Base-by-base conservation (phyloP, 179 eudicot genomes). In the Camellia oleifera region DNA sequence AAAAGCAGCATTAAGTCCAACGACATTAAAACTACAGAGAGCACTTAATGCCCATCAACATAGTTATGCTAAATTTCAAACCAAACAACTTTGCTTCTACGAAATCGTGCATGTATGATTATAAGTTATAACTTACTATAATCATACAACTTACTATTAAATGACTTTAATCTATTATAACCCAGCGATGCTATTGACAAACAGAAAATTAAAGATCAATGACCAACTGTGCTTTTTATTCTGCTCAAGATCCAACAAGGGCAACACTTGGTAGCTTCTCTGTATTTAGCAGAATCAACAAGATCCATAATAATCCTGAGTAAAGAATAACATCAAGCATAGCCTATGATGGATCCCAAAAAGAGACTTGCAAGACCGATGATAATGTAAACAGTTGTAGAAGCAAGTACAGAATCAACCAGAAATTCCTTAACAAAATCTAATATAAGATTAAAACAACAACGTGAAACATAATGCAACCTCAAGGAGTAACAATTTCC, bases 321-420 rank as follows among this genome's bases (percentile, higher is more conserved):
- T 32, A 32, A 66, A 26, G 14, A 48, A 46, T 44, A 45, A 0
- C 6, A n/a, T 44, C 5, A 23, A 66, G 18, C 7, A 18, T 48
- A 9, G 75, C 17, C 60, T 20, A 72, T 17, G 4, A 26, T 10
- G 42, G 44, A 66, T 11, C 45, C 45, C 13, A 66, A 26, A 7
- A 66, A 26, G 40, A 66, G 14, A 45, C 11, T 40, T 26, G 15
- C 17, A 7, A 15, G 18, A 40, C 32, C 13, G 18, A 14, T 18
- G 18, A 10, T 40, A 26, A 11, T 40, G 63, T 69, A 18, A 52
- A 14, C 63, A 64, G 46, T 65, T 80, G 72, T 54, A 65, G 18
- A 65, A 65, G 70, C 72, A 63, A 40, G 65, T 61, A 67, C 62
- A 32, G 52, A 56, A 61, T 63, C 70, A 72, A 48, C 71, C 62